These are phyloP conservation scores for Fusarium dlaminii DNA, from an alignment of 2,329 filamentous ascomycete species.

Conservation along the genomic window DNA sequence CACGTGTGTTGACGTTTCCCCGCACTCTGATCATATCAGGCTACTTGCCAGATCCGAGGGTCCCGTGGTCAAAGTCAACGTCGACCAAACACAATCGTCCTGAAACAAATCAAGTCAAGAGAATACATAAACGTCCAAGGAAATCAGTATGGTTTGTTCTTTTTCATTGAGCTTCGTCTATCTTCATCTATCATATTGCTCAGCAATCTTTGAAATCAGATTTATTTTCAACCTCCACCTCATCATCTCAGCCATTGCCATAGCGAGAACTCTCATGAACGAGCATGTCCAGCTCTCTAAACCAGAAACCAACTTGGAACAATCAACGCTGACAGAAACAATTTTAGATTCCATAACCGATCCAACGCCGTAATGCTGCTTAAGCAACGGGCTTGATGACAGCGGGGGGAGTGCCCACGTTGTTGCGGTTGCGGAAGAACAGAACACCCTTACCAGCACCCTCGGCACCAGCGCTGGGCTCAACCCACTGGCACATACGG, in stretches of 20 bases:
- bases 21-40: conserved; percentile 21
- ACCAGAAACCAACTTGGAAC: conserved; percentile 32
- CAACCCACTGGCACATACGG: conserved; percentile 96
- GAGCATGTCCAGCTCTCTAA: background rate
- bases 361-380: background rate
- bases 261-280: conserved; percentile 9
- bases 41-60: conserved; percentile 10
- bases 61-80: background rate
- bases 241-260: conserved; percentile 6
- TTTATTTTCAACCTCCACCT: conserved; percentile 24
- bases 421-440: conserved; percentile 96
- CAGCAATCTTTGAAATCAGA: conserved; percentile 21
- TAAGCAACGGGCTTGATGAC: conserved; percentile 33
- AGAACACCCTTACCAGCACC: conserved; percentile 85
- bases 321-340: conserved; percentile 33
- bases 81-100: conserved; percentile 1
- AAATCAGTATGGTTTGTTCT: conserved; percentile 20
- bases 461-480: conserved; percentile 83
- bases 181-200: conserved; percentile 30
- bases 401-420: conserved; percentile 69
- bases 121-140: background rate
- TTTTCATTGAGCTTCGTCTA: conserved; percentile 30
- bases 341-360: conserved; percentile 2
- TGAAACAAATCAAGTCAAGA: background rate
- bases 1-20: conserved; percentile 28